Percentiles rank a stretch among this genome's conserved stretches.
Conservation (phyloP, 768 basidiomycete species). For the Agaricus bisporus region DNA sequence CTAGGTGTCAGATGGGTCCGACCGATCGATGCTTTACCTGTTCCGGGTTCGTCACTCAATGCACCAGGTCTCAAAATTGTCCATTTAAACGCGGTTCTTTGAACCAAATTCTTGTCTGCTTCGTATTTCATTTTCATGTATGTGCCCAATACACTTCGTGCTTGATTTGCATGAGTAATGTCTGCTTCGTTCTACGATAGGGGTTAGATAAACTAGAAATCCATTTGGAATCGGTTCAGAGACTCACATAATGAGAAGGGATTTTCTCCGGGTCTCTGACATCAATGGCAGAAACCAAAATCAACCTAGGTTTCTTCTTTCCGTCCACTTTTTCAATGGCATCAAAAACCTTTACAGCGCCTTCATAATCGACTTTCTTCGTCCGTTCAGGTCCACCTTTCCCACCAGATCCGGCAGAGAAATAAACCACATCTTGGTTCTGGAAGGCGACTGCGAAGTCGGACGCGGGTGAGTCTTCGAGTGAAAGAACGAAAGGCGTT, state of each 20-base stretch:
- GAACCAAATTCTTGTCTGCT: conserved; percentile 39
- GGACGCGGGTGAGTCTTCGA: conserved; percentile 42
- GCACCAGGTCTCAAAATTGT: conserved; percentile 64
- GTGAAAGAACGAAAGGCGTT: conserved; percentile 46
- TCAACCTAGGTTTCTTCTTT: conserved; percentile 41
- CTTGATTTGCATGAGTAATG: conserved; percentile 30
- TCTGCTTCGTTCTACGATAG: conserved; percentile 38
- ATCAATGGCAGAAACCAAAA: conserved; percentile 57
- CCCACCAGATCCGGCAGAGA: conserved; percentile 48
- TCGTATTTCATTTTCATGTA: conserved; percentile 47
- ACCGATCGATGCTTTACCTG: conserved; percentile 47
- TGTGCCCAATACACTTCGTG: conserved; percentile 37
- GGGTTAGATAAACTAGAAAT: background rate
- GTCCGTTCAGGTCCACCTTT: conserved; percentile 52
- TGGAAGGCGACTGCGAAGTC: conserved; percentile 43
- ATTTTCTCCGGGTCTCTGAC: conserved; percentile 42
- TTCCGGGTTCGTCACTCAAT: conserved; percentile 43
- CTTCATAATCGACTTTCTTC: conserved; percentile 53
- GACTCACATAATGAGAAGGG: conserved; percentile 46
- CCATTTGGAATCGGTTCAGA: background rate
- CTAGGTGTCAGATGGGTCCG: conserved; percentile 39
- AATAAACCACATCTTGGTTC: conserved; percentile 38
- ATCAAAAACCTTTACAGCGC: conserved; percentile 65
- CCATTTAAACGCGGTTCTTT: conserved; percentile 55
- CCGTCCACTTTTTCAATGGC: conserved; percentile 48